Evolutionary conservation across 331 rosid species (phyloP), one percentile per base, ranked within the genome.

Genomic region (Spiraea crenata): DNA sequence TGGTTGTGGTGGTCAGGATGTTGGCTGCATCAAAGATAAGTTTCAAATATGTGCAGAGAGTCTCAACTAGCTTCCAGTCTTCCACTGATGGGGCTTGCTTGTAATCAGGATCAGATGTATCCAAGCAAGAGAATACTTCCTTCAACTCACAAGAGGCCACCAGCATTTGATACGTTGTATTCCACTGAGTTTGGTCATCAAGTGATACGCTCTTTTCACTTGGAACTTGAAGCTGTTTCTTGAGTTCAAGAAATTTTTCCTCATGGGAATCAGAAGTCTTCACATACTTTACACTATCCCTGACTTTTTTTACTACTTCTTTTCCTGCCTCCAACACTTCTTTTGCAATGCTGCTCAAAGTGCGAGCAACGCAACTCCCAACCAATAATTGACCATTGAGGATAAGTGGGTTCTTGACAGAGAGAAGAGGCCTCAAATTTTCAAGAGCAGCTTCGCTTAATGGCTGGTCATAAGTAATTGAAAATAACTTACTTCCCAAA

Each of bases 91-190:
- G 96, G 63, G 90, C 84, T 45, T 85, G 84, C 70, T 71, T 89
- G 81, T 88, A 93, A 82, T 93, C 97, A 39, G 97, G 87, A 82
- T 93, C 98, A 1, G 87, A 83, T 39, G 92, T 82, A 76, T 90
- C 96, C 83, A 93, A 70, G 80, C 96, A 90, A 65, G 91, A 83
- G 71, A 93, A 93, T 37, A 89, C 98, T 80, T 93, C 96, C 78
- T 82, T 93, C 35, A 87, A 77, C 73, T 93, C 98, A 49, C 84
- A 85, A 61, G 97, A 86, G 6, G 96, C 90, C 63, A 87, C 86
- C 73, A 93, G 82, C 98, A 93, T 93, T 39, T 89, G 92, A 77
- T 85, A 93, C n/a, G 98, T 90, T 34, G 98, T 82, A 63, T 84
- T 89, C 98, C 97, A 93, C 19, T 83, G 89, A 57, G 82, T 78